Conservation (phyloP, 306 rosid genomes). For the Gillenia trifoliata region DNA sequence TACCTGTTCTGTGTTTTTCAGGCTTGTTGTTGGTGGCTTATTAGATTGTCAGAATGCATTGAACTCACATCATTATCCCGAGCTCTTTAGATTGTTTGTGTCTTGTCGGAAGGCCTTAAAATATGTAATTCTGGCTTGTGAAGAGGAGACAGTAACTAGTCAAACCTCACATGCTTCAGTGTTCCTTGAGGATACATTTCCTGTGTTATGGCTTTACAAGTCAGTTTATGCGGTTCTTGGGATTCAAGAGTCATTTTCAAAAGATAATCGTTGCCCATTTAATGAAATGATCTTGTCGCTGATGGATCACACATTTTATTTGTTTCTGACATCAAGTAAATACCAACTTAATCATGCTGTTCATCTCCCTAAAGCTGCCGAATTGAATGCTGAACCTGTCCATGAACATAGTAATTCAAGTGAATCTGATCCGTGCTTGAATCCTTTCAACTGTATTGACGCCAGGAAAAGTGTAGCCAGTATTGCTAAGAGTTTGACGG, state of each 20-base stretch:
- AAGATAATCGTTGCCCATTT: conserved; percentile 29
- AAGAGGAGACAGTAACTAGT: conserved; percentile 33
- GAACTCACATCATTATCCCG: conserved; percentile 29
- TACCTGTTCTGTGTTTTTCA: conserved; percentile 36
- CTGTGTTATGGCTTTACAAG: conserved; percentile 68
- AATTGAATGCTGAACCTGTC: conserved; percentile 24
- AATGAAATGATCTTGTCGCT: conserved; percentile 49
- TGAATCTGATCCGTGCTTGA: conserved; percentile 31
- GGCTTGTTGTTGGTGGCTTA: conserved; percentile 63
- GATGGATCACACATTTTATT: conserved; percentile 73
- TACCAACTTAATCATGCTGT: conserved; percentile 39
- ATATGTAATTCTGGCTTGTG: conserved; percentile 39
- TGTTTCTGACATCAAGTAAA: conserved; percentile 55
- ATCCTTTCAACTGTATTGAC: conserved; percentile 33
- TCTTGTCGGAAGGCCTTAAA: conserved; percentile 79
- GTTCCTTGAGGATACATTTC: conserved; percentile 43
- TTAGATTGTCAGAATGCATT: conserved; percentile 30
- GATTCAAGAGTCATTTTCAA: conserved; percentile 41
- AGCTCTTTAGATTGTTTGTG: conserved; percentile 64
- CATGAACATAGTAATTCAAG: conserved; percentile 35
- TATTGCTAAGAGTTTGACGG: conserved; percentile 52
- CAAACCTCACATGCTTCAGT: conserved; percentile 28
- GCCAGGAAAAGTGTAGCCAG: conserved; percentile 43
- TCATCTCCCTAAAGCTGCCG: conserved; percentile 30
- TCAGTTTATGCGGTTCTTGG: conserved; percentile 52